Evolutionary conservation across 352 stramenopile genomes (phyloP), one percentile per base, ranked within the genome.

Genomic region (Globisporangium okanoganense): DNA sequence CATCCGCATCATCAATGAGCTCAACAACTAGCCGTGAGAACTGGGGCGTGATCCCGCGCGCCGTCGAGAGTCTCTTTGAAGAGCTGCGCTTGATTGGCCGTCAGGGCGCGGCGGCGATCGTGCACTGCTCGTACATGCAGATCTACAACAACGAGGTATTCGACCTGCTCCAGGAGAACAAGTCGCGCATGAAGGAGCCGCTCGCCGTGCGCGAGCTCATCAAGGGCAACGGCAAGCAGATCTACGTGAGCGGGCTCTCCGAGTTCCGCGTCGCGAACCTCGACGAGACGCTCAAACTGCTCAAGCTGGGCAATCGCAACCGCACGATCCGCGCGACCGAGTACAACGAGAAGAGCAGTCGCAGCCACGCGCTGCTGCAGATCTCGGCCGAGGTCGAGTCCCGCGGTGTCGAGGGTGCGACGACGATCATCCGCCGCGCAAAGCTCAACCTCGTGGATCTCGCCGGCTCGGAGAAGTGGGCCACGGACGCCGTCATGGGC

Each of bases 371-470:
- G 3, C 70, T 97, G 38, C 64, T 97, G 47, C 87, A 96, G 61
- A 63, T 97, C 10, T 82, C 76, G 18, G 71, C 90, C 6, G 87
- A 94, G 65, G 79, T 93, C n/a, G 81, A 91, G 58, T 89, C 79
- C 16, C 70, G 83, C 35, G 83, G 83, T 0, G 59, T 78, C 10
- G 81, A 91, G 47, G 78, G 79, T 4, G 76, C 78, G 5, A 83
- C 79, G 10, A 90, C 80, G 6, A 91, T 92, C 44, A 90, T 92
- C 44, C 79, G 83, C 1, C 76, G 82, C 20, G 81, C 83, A 5
- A 91, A 91, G 59, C 86, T 98, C 47, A 97, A 96, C 53, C 76
- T 97, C 1, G 91, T 98, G 2, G 92, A 98, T 56, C 70, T 98
- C 10, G 91, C 92, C 3, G 92, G 92, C 7, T 97, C 88, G 1